These are phyloP conservation scores for Lactarius sanguifluus DNA, from an alignment of 768 basidiomycete genomes.

Conservation along the genomic window DNA sequence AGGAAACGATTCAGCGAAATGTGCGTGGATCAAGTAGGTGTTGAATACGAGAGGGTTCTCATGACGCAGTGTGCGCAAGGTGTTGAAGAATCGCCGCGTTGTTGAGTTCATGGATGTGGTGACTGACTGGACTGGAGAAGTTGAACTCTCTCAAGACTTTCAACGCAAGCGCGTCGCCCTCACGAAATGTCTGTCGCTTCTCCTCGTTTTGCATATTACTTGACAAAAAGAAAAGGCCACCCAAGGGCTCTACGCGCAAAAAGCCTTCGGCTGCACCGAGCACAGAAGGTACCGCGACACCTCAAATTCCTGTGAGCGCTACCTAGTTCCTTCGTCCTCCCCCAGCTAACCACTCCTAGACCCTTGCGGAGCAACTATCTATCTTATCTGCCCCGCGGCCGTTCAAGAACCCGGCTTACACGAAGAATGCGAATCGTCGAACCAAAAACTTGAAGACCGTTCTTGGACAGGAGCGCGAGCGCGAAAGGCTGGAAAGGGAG, in stretches of 20 bases:
- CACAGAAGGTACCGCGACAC: conserved; percentile 36
- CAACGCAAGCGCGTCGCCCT: not conserved
- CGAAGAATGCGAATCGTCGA: conserved; percentile 67
- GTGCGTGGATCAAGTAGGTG: conserved; percentile 15
- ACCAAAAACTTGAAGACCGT: conserved; percentile 81
- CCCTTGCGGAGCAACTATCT: conserved; percentile 71
- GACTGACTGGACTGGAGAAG: not conserved
- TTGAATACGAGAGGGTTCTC: conserved; percentile 56
- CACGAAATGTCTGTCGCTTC: conserved; percentile 10
- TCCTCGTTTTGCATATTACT: not conserved
- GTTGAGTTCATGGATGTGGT: conserved; percentile 5
- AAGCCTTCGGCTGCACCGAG: conserved; percentile 32
- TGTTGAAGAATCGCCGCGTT: conserved; percentile 21
- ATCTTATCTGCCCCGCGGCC: conserved; percentile 68
- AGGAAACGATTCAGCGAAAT: conserved; percentile 12
- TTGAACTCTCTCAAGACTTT: not conserved
- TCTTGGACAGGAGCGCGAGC: conserved; percentile 74
- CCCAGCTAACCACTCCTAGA: conserved; percentile 40
- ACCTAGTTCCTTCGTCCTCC: not conserved
- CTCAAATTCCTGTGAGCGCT: conserved; percentile 35
- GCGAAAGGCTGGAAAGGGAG: conserved; percentile 69
- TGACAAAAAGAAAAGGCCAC: conserved; percentile 33
- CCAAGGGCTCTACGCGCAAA: conserved; percentile 36
- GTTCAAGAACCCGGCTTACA: conserved; percentile 74
- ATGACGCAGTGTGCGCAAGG: conserved; percentile 36